Evolutionary conservation across 805 yeast genomes (phyloP).

Genomic region (Saccharomyces kudriavzevii): DNA sequence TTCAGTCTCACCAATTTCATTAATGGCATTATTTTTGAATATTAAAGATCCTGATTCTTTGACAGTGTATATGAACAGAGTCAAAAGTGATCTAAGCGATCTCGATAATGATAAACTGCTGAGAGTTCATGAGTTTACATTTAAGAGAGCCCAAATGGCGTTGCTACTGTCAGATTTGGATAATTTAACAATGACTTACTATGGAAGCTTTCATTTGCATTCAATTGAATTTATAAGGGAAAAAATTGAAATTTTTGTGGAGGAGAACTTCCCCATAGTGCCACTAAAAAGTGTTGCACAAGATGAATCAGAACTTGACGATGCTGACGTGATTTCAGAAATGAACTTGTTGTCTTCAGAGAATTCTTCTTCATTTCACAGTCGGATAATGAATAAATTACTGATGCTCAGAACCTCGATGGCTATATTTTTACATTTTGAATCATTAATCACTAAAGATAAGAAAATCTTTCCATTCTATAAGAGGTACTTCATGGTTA

Average conservation of each 20-base stretch:
- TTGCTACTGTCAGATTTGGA: slow-evolving; percentile 22
- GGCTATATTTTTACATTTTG: slow-evolving; percentile 26
- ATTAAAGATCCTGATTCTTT: slow-evolving; percentile 13
- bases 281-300: slow-evolving; percentile 2
- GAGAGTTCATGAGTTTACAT: slow-evolving; percentile 17
- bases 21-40: slow-evolving; percentile 14
- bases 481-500: slow-evolving; percentile 9
- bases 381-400: slow-evolving; percentile 19
- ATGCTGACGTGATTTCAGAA: slow-evolving; percentile 1
- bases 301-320: not conserved
- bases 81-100: slow-evolving; percentile 14
- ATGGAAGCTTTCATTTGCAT: slow-evolving; percentile 14
- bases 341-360: slow-evolving; percentile 6
- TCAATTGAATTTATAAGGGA: slow-evolving; percentile 16
- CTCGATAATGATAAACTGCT: slow-evolving; percentile 7
- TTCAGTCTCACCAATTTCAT: slow-evolving; percentile 10
- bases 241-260: slow-evolving; percentile 16
- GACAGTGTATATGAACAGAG: slow-evolving; percentile 15
- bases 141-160: slow-evolving; percentile 21
- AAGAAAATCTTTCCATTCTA: slow-evolving; percentile 9
- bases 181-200: slow-evolving; percentile 19
- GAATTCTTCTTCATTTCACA: slow-evolving; percentile 19
- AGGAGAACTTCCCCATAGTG: slow-evolving; percentile 13
- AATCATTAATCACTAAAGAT: slow-evolving; percentile 10
- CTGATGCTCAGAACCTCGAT: slow-evolving; percentile 23